A percentile compares a stretch with the other conserved stretches of the same genome.
Conservation (phyloP, 1,284 basidiomycete species). For the Singerocomus inundabilis region DNA sequence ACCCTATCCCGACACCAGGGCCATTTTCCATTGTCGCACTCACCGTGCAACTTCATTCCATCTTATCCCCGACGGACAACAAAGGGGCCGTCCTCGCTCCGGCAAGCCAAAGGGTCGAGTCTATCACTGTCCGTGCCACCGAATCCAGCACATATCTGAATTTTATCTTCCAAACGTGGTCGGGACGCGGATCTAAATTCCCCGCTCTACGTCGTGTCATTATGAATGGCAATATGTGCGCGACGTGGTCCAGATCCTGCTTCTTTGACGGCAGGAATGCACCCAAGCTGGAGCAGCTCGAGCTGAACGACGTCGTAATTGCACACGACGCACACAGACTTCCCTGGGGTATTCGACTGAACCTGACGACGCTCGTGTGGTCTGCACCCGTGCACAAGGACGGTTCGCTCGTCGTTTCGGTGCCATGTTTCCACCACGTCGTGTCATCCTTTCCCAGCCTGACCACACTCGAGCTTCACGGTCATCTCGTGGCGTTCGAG, state of each 20-base stretch:
- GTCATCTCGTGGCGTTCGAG: conserved; percentile 14
- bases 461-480: conserved; percentile 18
- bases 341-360: conserved; percentile 13
- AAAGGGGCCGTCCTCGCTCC: neutral
- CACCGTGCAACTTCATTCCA: conserved; percentile 18
- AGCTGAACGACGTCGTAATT: conserved; percentile 21
- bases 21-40: conserved; percentile 17
- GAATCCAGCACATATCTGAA: conserved; percentile 17
- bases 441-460: conserved; percentile 24
- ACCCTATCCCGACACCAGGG: neutral
- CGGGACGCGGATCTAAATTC: conserved; percentile 11
- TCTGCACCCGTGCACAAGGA: conserved; percentile 11
- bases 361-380: conserved; percentile 26
- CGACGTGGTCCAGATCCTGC: conserved; percentile 20
- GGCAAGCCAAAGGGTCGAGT: conserved; percentile 16
- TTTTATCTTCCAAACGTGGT: conserved; percentile 21
- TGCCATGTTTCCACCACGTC: conserved; percentile 19
- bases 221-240: conserved; percentile 17
- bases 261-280: conserved; percentile 23
- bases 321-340: conserved; percentile 7
- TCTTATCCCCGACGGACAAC: conserved; percentile 7
- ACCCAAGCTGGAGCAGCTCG: conserved; percentile 13
- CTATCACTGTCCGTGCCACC: conserved; percentile 14
- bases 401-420: conserved; percentile 15
- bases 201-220: conserved; percentile 6